Base-by-base conservation (phyloP, 2,329 filamentous ascomycete species). In the Stachybotrys echinatus region DNA sequence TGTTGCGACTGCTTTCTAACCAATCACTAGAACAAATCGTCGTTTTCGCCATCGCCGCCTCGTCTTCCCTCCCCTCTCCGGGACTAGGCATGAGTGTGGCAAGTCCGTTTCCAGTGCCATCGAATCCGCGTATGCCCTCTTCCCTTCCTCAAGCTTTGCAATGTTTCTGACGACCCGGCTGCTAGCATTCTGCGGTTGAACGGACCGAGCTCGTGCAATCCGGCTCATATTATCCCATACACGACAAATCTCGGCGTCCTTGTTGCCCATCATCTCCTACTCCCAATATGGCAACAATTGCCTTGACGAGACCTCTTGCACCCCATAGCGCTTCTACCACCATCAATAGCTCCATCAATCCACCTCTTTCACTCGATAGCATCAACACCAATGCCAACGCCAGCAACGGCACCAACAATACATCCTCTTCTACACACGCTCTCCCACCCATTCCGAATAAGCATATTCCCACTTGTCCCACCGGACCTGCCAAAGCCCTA, bases 391-490 rank as follows among this genome's bases (percentile, higher is more conserved):
- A 52, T 52, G 52, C 47, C 61, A 58, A 44, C 58, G 53, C 53
- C 51, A 52, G 60, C 66, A n/a, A n/a, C n/a, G n/a, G n/a, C 53
- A 34, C 27, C 5, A 34, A 5, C 14, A 34, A 8, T 8, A 34
- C 27, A 14, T 14, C 27, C 10, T 10, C 38, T 20, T 40, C 38
- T 14, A 8, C 38, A 10, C 38, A n/a, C 18, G 17, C 17, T n/a
- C 10, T 3, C 55, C 64, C 51, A 52, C 59, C 87, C 6, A 76
- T 94, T 21, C 89, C 91, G 10, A 96, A 95, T 71, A 95, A 94
- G 69, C 90, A 96, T 69, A 76, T 96, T 21, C 91, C 92, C n/a
- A 74, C 86, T 58, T 96, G 90, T 69, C 87, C 90, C n/a, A 83
- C 91, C 2, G 91, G 91, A 2, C 86, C 89, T 54, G 81, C 73